Evolutionary conservation across 2,329 filamentous ascomycete species (phyloP).

Genomic region (Coniosporium tulheliwenetii): DNA sequence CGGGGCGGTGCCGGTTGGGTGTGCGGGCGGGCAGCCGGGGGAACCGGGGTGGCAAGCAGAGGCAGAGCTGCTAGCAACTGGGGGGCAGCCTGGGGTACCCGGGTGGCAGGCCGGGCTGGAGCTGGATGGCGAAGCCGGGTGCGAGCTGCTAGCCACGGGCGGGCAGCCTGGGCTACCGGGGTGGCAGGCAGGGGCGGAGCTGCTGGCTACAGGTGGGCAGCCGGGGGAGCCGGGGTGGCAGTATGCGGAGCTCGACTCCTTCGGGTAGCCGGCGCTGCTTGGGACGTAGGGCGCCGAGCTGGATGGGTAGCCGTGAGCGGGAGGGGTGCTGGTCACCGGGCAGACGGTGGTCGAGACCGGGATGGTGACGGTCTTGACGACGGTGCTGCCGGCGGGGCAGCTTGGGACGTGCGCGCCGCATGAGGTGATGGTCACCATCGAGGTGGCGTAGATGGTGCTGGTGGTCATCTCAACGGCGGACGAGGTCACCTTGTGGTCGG

Average conservation of each 20-base stretch:
- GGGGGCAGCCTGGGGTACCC: too few relatives aligned
- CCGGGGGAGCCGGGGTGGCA: background rate
- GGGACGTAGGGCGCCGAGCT: background rate
- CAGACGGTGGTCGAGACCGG: conserved; percentile 1
- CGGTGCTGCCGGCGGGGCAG: background rate
- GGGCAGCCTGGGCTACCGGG: background rate
- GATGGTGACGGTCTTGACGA: conserved; percentile 1
- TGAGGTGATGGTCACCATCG: conserved; percentile 1
- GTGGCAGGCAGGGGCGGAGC: background rate
- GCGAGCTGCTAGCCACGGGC: background rate
- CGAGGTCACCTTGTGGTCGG: background rate
- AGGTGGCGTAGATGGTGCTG: conserved; percentile 10
- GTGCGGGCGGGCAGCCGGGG: background rate
- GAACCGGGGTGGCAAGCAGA: background rate
- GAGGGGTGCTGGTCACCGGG: background rate
- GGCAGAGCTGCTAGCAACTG: background rate
- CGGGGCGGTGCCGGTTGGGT: too few relatives aligned
- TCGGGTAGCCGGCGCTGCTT: background rate
- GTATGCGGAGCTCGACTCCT: background rate
- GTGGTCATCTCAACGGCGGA: background rate
- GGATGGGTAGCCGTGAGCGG: background rate
- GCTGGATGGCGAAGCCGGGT: too few relatives aligned
- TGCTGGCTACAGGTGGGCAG: background rate
- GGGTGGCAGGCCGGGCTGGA: too few relatives aligned
- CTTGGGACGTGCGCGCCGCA: background rate